Conservation (phyloP, 768 basidiomycete species). For the Kwoniella bestiolae region DNA sequence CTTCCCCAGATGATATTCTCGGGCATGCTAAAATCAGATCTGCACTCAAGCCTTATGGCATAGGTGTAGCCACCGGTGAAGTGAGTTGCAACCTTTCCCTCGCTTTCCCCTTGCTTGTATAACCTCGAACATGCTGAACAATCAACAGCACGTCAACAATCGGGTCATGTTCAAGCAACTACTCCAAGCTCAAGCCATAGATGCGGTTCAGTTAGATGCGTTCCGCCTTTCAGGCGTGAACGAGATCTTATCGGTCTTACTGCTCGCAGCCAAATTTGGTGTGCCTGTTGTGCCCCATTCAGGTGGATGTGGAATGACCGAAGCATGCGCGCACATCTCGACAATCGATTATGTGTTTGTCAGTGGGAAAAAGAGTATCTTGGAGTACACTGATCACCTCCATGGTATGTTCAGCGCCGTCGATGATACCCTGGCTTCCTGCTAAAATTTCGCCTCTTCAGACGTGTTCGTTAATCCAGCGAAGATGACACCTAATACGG, state of each 20-base stretch:
- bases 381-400: constrained; percentile 20
- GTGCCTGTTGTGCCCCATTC: constrained; percentile 88
- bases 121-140: no score
- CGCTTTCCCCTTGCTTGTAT: no score
- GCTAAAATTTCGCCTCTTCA: constrained; percentile 40
- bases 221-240: constrained; percentile 91
- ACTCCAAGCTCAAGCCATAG: constrained; percentile 80
- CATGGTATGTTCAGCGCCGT: background rate
- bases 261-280: constrained; percentile 78
- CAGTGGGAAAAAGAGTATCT: constrained; percentile 35
- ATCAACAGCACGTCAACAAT: constrained; percentile 74
- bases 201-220: constrained; percentile 89
- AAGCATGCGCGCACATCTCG: constrained; percentile 45
- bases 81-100: no score
- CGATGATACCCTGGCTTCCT: constrained; percentile 19
- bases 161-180: constrained; percentile 92
- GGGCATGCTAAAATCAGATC: constrained; percentile 64
- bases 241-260: constrained; percentile 79
- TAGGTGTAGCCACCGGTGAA: constrained; percentile 89
- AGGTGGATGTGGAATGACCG: constrained; percentile 76
- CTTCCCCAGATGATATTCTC: constrained; percentile 84
- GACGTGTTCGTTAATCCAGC: constrained; percentile 29
- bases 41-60: constrained; percentile 73
- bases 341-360: constrained; percentile 37
- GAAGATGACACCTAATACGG: constrained; percentile 4